Base-by-base conservation (phyloP, 1,139 yeast genomes). In the Blastobotrys ciferrii region DNA sequence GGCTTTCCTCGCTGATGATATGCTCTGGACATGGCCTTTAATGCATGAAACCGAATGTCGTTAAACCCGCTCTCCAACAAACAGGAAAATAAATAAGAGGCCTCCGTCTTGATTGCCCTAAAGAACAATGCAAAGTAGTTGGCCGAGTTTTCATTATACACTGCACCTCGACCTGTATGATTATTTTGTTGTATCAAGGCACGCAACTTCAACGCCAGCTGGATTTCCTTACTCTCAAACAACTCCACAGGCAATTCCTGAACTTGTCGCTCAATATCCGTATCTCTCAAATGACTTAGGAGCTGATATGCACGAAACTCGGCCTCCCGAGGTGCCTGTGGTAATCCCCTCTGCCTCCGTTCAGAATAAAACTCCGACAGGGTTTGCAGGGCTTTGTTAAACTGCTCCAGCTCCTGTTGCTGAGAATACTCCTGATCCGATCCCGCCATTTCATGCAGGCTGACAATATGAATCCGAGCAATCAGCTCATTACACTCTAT, bases 391-490 rank as follows among this genome's bases (percentile, higher is more conserved):
- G 97, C 87, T 63, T 94, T 94, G 63, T 88, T 89, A 62, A 92
- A 78, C 64, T 94, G 98, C 64, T 94, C 98, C 32, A 92, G 64
- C 67, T 94, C 98, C 64, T 92, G 98, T 64, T 94, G 98, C 58
- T 87, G 87, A 5, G 96, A 89, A 63, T 84, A 89, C 52, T 88
- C 96, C 3, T 75, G 72, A 32, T 72, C 76, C 36, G 80, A 73
- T 20, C 84, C 85, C 0, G 96, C 86, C 97, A 94, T 89, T 1
- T 85, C 71, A 69, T 94, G 98, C 42, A 91, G 69, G 0, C 87
- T 84, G 17, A 87, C 63, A 36, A 92, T 74, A 64, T 94, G 99
- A 30, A 91, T 84, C 47, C 99, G 71, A 2, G 91, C 97, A 59
- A 94, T 94, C 46, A 84, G 74, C 65, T 94, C 98, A 60, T 88